Evolutionary conservation across 1,284 basidiomycete genomes (phyloP).

Genomic region (Microbotryum violaceum): DNA sequence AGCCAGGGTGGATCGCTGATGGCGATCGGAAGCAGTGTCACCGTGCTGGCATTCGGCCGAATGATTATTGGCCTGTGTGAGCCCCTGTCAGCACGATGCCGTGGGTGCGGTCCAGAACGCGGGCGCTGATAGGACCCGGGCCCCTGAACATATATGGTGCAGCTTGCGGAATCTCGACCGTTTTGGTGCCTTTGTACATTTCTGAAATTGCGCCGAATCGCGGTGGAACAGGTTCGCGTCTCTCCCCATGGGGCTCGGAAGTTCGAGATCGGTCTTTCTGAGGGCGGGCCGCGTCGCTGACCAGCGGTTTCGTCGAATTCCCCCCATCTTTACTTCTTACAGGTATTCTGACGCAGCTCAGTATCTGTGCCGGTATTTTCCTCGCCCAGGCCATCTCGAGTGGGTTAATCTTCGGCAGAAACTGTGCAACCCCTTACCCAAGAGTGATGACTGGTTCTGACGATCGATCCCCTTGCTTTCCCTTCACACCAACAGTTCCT

Average conservation of each 20-base stretch:
- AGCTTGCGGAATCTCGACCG: slow-evolving; percentile 41
- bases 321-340: neutral
- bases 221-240: slow-evolving; percentile 36
- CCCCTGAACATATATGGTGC: neutral
- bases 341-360: slow-evolving; percentile 42
- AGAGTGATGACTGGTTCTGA: too few species aligned
- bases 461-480: slow-evolving; percentile 12
- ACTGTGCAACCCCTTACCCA: too few species aligned
- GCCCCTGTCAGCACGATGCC: neutral
- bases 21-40: slow-evolving; percentile 16
- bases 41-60: slow-evolving; percentile 22
- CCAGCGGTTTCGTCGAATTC: neutral
- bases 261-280: neutral
- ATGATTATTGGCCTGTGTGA: slow-evolving; percentile 38
- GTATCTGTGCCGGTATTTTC: slow-evolving; percentile 36
- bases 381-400: slow-evolving; percentile 32
- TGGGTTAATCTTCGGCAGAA: slow-evolving; percentile 1
- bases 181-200: slow-evolving; percentile 42
- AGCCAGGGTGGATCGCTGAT: slow-evolving; percentile 19
- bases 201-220: slow-evolving; percentile 40
- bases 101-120: too few species aligned
- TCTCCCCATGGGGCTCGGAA: too few species aligned
- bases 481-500: slow-evolving; percentile 19
- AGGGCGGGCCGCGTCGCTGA: neutral
- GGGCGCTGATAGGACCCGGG: too few species aligned